Conservation (phyloP, 2,329 filamentous ascomycete species). For the Zymoseptoria ardabiliae region DNA sequence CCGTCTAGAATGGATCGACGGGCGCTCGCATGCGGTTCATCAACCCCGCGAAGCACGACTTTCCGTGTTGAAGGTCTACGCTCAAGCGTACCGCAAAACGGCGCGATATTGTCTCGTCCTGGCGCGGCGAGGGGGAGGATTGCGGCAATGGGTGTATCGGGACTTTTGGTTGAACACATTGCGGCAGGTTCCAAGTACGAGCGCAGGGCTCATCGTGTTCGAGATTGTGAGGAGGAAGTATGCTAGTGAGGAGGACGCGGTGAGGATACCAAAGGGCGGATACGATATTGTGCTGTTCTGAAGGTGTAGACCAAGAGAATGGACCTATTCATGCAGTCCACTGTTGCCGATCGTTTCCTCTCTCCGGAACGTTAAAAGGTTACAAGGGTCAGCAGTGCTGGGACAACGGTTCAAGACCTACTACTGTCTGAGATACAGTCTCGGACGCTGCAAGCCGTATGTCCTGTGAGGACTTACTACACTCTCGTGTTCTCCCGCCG, state of each 20-base stretch:
- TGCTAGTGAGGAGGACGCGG: constrained; percentile 54
- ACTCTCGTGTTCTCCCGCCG: no score
- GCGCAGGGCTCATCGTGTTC: constrained; percentile 70
- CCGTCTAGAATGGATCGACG: constrained; percentile 64
- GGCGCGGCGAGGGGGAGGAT: constrained; percentile 51
- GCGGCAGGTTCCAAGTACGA: constrained; percentile 68
- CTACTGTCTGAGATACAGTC: no score
- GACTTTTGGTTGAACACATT: constrained; percentile 68
- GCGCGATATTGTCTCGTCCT: constrained; percentile 53
- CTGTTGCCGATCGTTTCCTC: no score
- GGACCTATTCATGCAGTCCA: no score
- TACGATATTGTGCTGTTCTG: constrained; percentile 61
- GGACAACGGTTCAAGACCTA: no score
- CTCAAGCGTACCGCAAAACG: constrained; percentile 63
- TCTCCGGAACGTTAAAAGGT: no score
- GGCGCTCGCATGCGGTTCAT: constrained; percentile 30
- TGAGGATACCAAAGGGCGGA: constrained; percentile 59
- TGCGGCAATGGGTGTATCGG: constrained; percentile 59
- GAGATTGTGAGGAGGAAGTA: constrained; percentile 69
- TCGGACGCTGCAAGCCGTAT: no score
- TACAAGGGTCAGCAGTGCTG: no score
- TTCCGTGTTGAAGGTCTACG: constrained; percentile 58
- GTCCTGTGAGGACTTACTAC: no score
- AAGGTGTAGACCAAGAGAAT: constrained; percentile 3
- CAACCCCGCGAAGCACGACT: constrained; percentile 36